Percentiles rank a stretch among this genome's conserved stretches.
These are phyloP conservation scores for Aspergillus nanangensis DNA, from an alignment of 495 filamentous ascomycete species.

Conservation along the genomic window DNA sequence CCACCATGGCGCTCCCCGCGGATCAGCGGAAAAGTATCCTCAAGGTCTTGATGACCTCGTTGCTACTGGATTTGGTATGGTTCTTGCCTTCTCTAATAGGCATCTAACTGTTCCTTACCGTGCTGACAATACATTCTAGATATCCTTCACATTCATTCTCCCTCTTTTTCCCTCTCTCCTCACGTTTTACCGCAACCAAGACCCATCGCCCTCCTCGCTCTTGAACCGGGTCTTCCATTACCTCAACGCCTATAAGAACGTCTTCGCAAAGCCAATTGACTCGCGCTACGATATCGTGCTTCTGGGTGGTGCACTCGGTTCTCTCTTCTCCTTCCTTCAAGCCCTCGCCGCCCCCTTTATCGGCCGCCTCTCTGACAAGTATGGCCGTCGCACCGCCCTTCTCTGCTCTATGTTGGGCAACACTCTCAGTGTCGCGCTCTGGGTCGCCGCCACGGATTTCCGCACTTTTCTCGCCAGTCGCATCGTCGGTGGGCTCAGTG, in stretches of 20 bases:
- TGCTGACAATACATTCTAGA: conserved; percentile 35
- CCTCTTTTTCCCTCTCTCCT: conserved; percentile 92
- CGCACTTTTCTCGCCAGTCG: conserved; percentile 90
- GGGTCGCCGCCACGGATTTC: conserved; percentile 91
- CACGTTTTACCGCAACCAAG: conserved; percentile 81
- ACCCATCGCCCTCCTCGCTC: conserved; percentile 54
- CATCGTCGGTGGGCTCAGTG: conserved; percentile 87
- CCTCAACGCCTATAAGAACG: conserved; percentile 91
- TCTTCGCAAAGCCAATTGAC: conserved; percentile 90
- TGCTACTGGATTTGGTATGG: conserved; percentile 70
- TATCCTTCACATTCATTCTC: conserved; percentile 95
- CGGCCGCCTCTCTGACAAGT: conserved; percentile 78
- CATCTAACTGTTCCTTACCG: conserved; percentile 1
- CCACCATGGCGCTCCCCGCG: conserved; percentile 34
- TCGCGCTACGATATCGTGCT: conserved; percentile 96
- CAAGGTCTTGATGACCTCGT: conserved; percentile 68
- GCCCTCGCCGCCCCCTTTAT: conserved; percentile 91
- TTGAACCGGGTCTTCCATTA: conserved; percentile 74
- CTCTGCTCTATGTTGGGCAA: conserved; percentile 95
- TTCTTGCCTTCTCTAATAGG: no score
- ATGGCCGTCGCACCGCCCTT: conserved; percentile 84
- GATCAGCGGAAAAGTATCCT: conserved; percentile 73
- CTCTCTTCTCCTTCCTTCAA: conserved; percentile 89
- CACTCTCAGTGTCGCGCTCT: conserved; percentile 84
- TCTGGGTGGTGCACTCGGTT: conserved; percentile 89